Evolutionary conservation across 148 eudicot species (phyloP), one percentile per base, ranked within the genome.

Genomic region (Camellia japonica): DNA sequence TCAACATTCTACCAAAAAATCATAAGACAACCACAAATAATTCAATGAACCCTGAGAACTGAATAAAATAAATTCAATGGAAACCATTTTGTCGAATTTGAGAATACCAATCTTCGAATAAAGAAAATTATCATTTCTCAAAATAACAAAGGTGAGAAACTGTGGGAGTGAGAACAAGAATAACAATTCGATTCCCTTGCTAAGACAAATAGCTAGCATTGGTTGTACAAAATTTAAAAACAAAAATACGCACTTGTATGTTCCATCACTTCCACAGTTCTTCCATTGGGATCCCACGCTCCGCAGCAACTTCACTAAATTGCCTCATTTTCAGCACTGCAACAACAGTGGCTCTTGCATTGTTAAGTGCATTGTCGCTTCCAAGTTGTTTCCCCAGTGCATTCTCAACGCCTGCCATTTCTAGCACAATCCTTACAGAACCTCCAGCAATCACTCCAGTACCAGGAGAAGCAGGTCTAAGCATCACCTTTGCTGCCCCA

Each of bases 401-500:
- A 71, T 96, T 96, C 75, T 96, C 92, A 2, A 96, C 93, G 4
- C 99, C 99, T 0, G 99, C 98, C 95, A 93, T 79, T 83, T 96
- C 98, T 15, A 96, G 77, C 30, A 96, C 97, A 3, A 87, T 88
- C 68, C 98, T 85, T 7, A 96, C 98, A 5, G 98, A 85, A 47
- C 97, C 98, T 60, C 99, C 99, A 0, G 99, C 99, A 77, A 90
- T 87, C 55, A 96, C 95, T 47, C 99, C 99, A 3, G 95, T 92
- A 77, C 99, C 99, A 3, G 99, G 98, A 58, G 92, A 83, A 23
- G 99, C 98, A 1, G 99, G 99, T 59, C 99, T 89, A 19, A 96
- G 94, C 99, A 96, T 96, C 87, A 96, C 99, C 84, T 82, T 90
- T 14, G 99, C 99, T 76, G 99, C 99, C 47, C 99, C 98, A 68